Base-by-base conservation (phyloP, 1,139 yeast genomes). In the Lodderomyces oxycetoniae region DNA sequence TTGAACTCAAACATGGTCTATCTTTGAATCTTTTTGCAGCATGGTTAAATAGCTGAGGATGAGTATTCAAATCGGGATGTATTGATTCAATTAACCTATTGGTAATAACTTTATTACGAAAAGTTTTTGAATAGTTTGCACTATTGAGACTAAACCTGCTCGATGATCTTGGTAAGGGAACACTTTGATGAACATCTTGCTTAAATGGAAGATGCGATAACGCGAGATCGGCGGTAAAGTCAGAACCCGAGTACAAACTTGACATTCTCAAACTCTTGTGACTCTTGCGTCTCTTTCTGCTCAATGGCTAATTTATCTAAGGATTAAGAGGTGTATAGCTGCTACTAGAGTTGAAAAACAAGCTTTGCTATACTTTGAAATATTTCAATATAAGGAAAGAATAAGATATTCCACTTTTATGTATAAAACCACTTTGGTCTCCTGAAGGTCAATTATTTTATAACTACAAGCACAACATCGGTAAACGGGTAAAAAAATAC, bases 1-100 rank as follows among this genome's bases (percentile, higher is more conserved):
- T 42, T 21, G 43, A 46, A 1, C 62, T 59, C 28, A 63, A 45
- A 39, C 66, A 59, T 1, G 60, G 62, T n/a, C 44, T 42, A 25
- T 50, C 42, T 4, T 44, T 47, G 30, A 42, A 47, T 11, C 36
- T 11, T 9, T 34, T 35, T 5, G 47, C 64, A 3, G 66, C 51
- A 32, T 45, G 40, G 33, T 47, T 46, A 44, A 62, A 57, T 22
- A 59, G 38, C 23, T 51, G 52, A 26, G 50, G 48, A 36, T 58
- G 59, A 5, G 67, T 61, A 32, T 53, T 48, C 29, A 61, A 46
- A 5, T 48, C 53, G 4, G 48, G 50, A 34, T 49, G 53, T 23
- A 49, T 33, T 9, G 42, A 34, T 4, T 29, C 31, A 26, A 43
- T 31, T 13, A 47, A 32, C n/a, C 37, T 20, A 17, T 32, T 21